Evolutionary conservation across 2,329 filamentous ascomycete species (phyloP).

Genomic region (Graphilbum fragrans): DNA sequence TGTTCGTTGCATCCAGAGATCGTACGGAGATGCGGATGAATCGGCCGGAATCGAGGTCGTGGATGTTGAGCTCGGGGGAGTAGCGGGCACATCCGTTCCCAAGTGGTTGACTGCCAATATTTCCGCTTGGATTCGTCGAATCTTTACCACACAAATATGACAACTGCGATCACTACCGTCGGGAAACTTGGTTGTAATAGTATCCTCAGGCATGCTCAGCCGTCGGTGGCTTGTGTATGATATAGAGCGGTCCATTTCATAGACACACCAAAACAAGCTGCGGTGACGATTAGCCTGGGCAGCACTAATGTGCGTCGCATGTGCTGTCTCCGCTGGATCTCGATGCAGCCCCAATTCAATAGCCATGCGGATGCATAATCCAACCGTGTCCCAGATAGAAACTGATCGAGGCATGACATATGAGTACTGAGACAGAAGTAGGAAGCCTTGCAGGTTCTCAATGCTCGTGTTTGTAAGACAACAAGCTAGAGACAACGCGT

Average conservation of each 20-base stretch:
- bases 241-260: not conserved
- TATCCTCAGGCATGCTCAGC: not conserved
- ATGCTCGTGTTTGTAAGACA: not conserved
- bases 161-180: not conserved
- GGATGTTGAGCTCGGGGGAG: not conserved
- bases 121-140: not conserved
- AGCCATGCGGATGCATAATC: conserved; percentile 2
- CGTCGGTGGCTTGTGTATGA: not conserved
- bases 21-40: too few relatives aligned
- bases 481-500: not conserved
- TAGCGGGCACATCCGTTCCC: not conserved
- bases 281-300: not conserved
- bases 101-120: not conserved
- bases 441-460: not conserved
- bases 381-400: not conserved
- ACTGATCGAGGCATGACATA: not conserved
- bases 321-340: not conserved
- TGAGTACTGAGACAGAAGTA: not conserved
- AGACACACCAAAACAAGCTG: not conserved
- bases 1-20: not conserved
- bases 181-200: not conserved
- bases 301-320: too few relatives aligned
- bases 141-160: not conserved
- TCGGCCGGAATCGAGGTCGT: not conserved
- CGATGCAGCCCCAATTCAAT: not conserved